phyloP scores from a whole-genome alignment of 371 early-diverging fungal species.

The Smittium culicis region DNA sequence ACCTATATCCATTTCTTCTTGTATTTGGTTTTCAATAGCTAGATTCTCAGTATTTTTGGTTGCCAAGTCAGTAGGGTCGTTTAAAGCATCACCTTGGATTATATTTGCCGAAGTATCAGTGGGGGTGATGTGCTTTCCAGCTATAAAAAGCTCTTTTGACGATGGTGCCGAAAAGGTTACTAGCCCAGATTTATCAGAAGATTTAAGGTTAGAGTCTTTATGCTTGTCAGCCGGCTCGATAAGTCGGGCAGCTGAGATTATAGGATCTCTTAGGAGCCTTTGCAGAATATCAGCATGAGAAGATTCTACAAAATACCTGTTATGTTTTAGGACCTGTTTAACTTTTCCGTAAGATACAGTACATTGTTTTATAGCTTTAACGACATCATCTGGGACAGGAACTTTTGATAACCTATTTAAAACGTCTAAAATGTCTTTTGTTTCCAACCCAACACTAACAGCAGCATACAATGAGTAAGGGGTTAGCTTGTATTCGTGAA shows the following conservation, averaged over 20 bases:
- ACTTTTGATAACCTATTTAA: constrained; percentile 84
- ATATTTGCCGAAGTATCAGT: no score
- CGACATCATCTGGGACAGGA: constrained; percentile 73
- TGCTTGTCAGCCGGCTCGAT: constrained; percentile 36
- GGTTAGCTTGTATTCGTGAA: constrained; percentile 98
- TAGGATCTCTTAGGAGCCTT: constrained; percentile 64
- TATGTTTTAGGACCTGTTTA: constrained; percentile 90
- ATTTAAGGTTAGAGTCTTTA: constrained; percentile 17
- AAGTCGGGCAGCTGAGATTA: constrained; percentile 58
- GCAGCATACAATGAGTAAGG: constrained; percentile 98
- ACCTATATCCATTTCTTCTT: constrained; percentile 6
- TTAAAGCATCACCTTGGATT: no score
- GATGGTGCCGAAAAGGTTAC: constrained; percentile 2
- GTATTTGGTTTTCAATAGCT: neutral
- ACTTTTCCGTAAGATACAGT: constrained; percentile 95
- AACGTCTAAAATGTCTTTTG: constrained; percentile 89
- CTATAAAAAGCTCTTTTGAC: constrained; percentile 1
- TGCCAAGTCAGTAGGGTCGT: neutral
- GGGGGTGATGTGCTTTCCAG: neutral
- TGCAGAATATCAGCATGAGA: constrained; percentile 75
- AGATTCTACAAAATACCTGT: constrained; percentile 88
- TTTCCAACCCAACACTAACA: constrained; percentile 95
- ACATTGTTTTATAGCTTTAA: constrained; percentile 75
- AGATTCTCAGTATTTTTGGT: neutral
- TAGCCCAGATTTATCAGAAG: neutral